Base-by-base conservation (phyloP, 169 alveolate genomes). In the Plasmodium sp. region DNA sequence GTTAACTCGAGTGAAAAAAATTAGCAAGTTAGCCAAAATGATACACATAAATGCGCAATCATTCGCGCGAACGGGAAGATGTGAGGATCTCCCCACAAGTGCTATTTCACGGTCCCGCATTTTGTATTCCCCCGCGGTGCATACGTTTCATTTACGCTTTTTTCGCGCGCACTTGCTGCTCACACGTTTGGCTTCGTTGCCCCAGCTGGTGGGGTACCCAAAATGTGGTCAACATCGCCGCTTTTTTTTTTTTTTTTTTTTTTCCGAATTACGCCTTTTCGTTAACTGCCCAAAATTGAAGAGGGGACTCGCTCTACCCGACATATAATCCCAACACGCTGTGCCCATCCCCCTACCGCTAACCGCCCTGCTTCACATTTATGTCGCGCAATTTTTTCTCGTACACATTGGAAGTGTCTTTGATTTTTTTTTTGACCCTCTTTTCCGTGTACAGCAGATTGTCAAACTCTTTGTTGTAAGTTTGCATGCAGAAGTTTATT, bases 331-430 rank as follows among this genome's bases (percentile, higher is more conserved):
- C 7, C 33, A 41, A 75, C 12, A 75, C 51, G 56, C 12, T 31
- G 14, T 62, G 75, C 0, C 7, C 33, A 14, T 62, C 34, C 34
- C 4, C 12, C 75, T 12, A n/a, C 34, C 56, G 22, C 18, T 82
- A 71, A 10, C 41, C 43, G 31, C 71, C 91, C 51, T 48, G 62
- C 58, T 80, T 79, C 82, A 90, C 58, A 81, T 90, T 79, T 18
- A 90, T 58, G 41, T 90, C 91, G 22, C 83, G 80, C 74, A 90
- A n/a, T 80, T 90, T 90, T 90, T 90, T 90, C 56, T 90, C 91
- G 72, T 90, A 90, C 67, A 90, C 82, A 67, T 80, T 90, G 33
- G 36, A 81, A 80, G 58, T 90, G 82, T 90, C 84, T 90, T 90
- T 90, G 14, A 90, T 80, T 90, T 90, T 90, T 54, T 90, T 90